Percentiles rank a stretch among this genome's conserved stretches.
Conservation (phyloP, 2,329 filamentous ascomycete genomes). For the Epichloe coenophiala region DNA sequence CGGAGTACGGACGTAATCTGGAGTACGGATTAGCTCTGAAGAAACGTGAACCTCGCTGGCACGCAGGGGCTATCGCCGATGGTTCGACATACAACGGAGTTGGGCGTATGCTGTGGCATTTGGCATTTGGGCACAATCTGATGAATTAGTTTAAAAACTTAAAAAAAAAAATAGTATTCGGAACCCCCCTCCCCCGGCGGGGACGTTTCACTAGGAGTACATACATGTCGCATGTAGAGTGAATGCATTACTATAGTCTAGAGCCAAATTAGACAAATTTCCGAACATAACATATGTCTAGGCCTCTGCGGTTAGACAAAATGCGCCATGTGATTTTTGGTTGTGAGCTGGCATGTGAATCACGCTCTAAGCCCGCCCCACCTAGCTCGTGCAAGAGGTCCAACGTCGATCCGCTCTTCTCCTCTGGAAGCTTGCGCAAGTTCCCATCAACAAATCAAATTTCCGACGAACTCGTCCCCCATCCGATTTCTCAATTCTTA, state of each 20-base stretch:
- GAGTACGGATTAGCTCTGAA: too few relatives aligned
- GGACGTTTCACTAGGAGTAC: too few relatives aligned
- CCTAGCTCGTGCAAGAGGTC: not conserved
- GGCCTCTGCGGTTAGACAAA: not conserved
- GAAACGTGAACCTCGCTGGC: too few relatives aligned
- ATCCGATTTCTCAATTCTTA: not conserved
- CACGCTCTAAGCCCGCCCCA: not conserved
- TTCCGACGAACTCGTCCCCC: not conserved
- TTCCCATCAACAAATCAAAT: not conserved
- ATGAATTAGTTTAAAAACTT: too few relatives aligned
- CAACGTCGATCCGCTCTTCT: not conserved
- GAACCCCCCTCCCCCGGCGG: too few relatives aligned
- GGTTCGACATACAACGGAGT: too few relatives aligned
- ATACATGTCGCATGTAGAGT: too few relatives aligned
- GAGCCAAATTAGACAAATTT: not conserved
- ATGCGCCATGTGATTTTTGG: not conserved
- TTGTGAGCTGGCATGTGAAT: constrained; percentile 1
- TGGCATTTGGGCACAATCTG: too few relatives aligned
- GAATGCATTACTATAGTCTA: not conserved
- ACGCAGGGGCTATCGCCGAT: too few relatives aligned
- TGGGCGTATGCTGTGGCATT: too few relatives aligned
- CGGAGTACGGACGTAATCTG: too few relatives aligned
- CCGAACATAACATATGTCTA: not conserved
- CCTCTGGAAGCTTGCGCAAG: not conserved
- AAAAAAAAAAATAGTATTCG: too few relatives aligned